Conservation (phyloP, 768 basidiomycete species). For the Leccinum aurantiacum region DNA sequence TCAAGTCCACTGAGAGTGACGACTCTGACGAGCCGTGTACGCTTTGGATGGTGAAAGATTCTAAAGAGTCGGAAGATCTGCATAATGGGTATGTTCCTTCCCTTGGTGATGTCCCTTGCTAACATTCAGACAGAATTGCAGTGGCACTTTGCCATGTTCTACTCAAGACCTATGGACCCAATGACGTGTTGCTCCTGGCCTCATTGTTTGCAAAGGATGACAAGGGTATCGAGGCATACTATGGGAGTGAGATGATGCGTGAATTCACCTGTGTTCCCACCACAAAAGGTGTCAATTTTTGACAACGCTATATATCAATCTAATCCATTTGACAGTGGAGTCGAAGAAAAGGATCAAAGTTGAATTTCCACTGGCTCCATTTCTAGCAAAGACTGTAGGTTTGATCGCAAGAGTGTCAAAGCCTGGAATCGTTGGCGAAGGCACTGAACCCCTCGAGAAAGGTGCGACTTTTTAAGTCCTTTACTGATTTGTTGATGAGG, state of each 20-base stretch:
- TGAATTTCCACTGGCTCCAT: neutral
- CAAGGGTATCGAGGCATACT: conserved; percentile 1
- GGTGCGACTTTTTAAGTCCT: neutral
- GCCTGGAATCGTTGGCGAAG: too few relatives aligned
- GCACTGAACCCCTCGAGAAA: neutral
- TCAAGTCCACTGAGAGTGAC: neutral
- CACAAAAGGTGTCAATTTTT: neutral
- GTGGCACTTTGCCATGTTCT: conserved; percentile 12
- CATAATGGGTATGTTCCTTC: conserved; percentile 10
- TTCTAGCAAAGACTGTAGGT: neutral
- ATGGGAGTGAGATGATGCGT: neutral
- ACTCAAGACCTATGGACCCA: conserved; percentile 12
- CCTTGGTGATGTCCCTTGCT: neutral
- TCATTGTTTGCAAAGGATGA: conserved; percentile 8
- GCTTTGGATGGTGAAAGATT: conserved; percentile 10
- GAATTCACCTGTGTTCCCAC: neutral
- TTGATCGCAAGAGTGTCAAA: neutral
- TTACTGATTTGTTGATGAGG: neutral
- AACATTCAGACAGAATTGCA: conserved; percentile 7
- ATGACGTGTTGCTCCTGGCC: conserved; percentile 15
- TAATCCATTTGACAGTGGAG: neutral
- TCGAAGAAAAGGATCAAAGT: neutral
- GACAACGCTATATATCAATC: neutral
- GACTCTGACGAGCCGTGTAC: neutral
- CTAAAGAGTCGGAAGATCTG: neutral